These are phyloP conservation scores for Epichloe baconii DNA, from an alignment of 2,329 filamentous ascomycete species.

Conservation along the genomic window DNA sequence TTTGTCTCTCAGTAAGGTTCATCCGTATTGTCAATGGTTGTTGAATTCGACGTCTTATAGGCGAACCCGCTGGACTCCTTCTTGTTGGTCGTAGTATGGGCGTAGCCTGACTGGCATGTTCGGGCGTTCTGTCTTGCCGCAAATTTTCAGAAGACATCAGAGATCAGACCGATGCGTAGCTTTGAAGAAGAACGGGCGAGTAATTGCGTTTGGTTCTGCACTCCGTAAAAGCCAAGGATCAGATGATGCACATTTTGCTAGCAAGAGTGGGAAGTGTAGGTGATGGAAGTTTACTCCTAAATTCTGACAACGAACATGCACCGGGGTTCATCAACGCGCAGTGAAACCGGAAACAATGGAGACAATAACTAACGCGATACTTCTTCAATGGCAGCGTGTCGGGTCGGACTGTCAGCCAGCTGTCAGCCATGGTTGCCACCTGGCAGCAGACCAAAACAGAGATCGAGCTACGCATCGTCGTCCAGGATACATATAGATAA, in stretches of 20 bases:
- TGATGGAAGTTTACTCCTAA: too few species aligned
- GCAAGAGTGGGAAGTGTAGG: neutral
- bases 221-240: neutral
- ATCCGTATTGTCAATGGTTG: constrained; percentile 33
- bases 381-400: too few species aligned
- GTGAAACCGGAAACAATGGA: too few species aligned
- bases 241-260: too few species aligned
- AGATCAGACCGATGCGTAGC: neutral
- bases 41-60: constrained; percentile 19
- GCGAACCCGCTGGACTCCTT: constrained; percentile 19
- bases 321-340: too few species aligned
- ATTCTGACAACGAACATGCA: too few species aligned
- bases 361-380: too few species aligned
- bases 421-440: neutral
- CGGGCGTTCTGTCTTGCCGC: neutral
- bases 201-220: neutral
- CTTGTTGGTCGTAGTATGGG: constrained; percentile 6
- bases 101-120: neutral
- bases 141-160: neutral
- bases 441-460: neutral
- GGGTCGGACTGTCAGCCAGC: neutral
- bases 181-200: neutral
- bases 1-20: constrained; percentile 34
- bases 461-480: too few species aligned
- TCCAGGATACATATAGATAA: too few species aligned